Percentiles rank a stretch among this genome's conserved stretches.
phyloP scores from a whole-genome alignment of 257 asterid species.

The Lithospermum erythrorhizon region DNA sequence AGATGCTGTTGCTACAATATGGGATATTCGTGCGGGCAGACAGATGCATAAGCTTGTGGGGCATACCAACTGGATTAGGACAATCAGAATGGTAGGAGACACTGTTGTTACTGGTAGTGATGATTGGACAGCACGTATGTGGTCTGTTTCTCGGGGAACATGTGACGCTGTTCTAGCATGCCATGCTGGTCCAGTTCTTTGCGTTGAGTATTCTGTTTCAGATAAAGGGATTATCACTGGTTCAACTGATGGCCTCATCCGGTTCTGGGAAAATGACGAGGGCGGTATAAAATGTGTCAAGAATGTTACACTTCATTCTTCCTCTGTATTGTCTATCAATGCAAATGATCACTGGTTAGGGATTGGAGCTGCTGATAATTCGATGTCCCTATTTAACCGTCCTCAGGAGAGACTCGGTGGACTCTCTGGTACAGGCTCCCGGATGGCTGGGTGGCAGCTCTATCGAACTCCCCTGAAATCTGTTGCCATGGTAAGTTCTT shows the following conservation, averaged over 20 bases:
- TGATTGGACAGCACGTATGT: slow-evolving; percentile 97
- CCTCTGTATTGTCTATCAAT: slow-evolving; percentile 72
- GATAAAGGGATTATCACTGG: slow-evolving; percentile 95
- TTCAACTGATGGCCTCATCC: slow-evolving; percentile 82
- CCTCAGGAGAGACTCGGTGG: slow-evolving; percentile 92
- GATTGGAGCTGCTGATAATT: slow-evolving; percentile 93
- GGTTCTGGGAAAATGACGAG: slow-evolving; percentile 92
- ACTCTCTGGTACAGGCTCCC: slow-evolving; percentile 54
- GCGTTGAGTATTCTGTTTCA: slow-evolving; percentile 75
- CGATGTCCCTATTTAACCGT: slow-evolving; percentile 95
- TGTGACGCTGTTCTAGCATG: slow-evolving; percentile 95
- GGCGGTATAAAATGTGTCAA: slow-evolving; percentile 75
- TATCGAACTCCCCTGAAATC: slow-evolving; percentile 85
- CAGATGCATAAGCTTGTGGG: slow-evolving; percentile 92
- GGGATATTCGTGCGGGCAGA: slow-evolving; percentile 92
- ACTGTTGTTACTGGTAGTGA: slow-evolving; percentile 90
- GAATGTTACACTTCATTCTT: slow-evolving; percentile 65
- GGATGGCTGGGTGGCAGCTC: slow-evolving; percentile 94
- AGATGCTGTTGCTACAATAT: slow-evolving; percentile 69
- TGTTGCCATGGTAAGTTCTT: slow-evolving; percentile 60
- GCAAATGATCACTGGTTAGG: slow-evolving; percentile 97
- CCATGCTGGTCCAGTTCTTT: slow-evolving; percentile 85
- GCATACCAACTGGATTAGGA: slow-evolving; percentile 96
- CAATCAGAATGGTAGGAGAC: slow-evolving; percentile 96
- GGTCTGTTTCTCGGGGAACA: slow-evolving; percentile 89